Conservation (phyloP, 768 basidiomycete species). For the Mycena kentingensis region DNA sequence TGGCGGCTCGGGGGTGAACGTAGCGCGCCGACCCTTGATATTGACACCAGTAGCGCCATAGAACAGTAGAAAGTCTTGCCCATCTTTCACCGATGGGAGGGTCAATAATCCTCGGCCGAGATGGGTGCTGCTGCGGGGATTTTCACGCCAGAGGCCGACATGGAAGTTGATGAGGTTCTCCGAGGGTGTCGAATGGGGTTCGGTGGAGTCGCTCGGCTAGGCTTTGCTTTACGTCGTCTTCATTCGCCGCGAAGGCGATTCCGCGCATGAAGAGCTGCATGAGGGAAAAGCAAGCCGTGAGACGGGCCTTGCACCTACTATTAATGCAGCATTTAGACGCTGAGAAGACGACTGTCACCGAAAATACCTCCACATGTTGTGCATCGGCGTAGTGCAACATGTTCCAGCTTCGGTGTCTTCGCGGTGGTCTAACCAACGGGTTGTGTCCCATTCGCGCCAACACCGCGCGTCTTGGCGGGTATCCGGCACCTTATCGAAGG, state of each 20-base stretch:
- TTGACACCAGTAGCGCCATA: constrained; percentile 29
- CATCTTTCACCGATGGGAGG: constrained; percentile 26
- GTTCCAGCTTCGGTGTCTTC: too few relatives aligned
- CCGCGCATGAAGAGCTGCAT: constrained; percentile 40
- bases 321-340: too few relatives aligned
- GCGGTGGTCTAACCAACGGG: too few relatives aligned
- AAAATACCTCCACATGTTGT: too few relatives aligned
- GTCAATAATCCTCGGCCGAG: constrained; percentile 32
- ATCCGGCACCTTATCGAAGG: too few relatives aligned
- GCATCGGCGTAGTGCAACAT: too few relatives aligned
- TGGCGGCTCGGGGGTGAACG: constrained; percentile 26
- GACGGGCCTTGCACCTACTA: too few relatives aligned
- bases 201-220: constrained; percentile 37
- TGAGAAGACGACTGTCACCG: too few relatives aligned
- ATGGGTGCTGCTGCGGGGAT: constrained; percentile 6
- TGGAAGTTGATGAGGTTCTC: constrained; percentile 35
- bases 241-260: constrained; percentile 29
- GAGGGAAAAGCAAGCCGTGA: background rate
- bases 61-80: constrained; percentile 27
- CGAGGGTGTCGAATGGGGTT: constrained; percentile 33
- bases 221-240: constrained; percentile 34
- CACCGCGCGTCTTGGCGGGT: too few relatives aligned
- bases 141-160: constrained; percentile 30
- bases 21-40: constrained; percentile 27
- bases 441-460: too few relatives aligned